Evolutionary conservation across 2,329 filamentous ascomycete genomes (phyloP).

Genomic region (Calycina marina): DNA sequence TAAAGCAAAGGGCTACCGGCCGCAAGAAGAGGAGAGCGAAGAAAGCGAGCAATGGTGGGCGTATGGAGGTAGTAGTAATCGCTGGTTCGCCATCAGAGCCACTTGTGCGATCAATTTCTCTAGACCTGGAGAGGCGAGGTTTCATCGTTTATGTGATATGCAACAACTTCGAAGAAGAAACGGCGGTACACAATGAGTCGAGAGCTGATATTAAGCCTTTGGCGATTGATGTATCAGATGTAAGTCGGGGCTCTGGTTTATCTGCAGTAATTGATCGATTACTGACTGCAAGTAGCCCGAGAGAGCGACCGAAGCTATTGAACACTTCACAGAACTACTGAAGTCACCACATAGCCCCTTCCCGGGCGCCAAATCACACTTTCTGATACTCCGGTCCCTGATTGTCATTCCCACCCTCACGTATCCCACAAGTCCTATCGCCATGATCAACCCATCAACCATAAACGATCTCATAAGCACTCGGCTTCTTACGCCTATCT

Average conservation of each 20-base stretch:
- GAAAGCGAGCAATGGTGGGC: conserved; percentile 67
- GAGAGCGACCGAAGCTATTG: conserved; percentile 52
- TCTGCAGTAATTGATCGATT: conserved; percentile 1
- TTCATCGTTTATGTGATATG: conserved; percentile 91
- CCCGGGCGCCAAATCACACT: conserved; percentile 60
- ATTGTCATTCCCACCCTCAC: conserved; percentile 71
- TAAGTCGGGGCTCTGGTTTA: conserved; percentile 28
- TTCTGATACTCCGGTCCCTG: conserved; percentile 62
- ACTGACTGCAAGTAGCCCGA: conserved; percentile 37
- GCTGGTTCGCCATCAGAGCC: conserved; percentile 79
- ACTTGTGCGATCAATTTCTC: conserved; percentile 65
- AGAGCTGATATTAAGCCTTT: conserved; percentile 71
- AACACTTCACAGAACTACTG: conserved; percentile 57
- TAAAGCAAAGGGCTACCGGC: conserved; percentile 40
- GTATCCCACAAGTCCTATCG: conserved; percentile 72
- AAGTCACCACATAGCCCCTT: conserved; percentile 63
- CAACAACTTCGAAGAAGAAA: conserved; percentile 72
- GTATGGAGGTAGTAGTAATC: conserved; percentile 75
- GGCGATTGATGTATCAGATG: conserved; percentile 69
- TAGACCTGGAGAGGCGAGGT: conserved; percentile 80
- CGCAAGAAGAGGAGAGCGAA: conserved; percentile 54
- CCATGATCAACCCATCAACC: conserved; percentile 67
- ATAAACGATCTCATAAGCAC: conserved; percentile 89
- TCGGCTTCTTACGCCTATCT: conserved; percentile 76
- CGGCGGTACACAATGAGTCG: conserved; percentile 59